A percentile compares a stretch with the other conserved stretches of the same genome.
Evolutionary conservation across 139 green algal genomes (phyloP).

Genomic region (Chlorella sp.): DNA sequence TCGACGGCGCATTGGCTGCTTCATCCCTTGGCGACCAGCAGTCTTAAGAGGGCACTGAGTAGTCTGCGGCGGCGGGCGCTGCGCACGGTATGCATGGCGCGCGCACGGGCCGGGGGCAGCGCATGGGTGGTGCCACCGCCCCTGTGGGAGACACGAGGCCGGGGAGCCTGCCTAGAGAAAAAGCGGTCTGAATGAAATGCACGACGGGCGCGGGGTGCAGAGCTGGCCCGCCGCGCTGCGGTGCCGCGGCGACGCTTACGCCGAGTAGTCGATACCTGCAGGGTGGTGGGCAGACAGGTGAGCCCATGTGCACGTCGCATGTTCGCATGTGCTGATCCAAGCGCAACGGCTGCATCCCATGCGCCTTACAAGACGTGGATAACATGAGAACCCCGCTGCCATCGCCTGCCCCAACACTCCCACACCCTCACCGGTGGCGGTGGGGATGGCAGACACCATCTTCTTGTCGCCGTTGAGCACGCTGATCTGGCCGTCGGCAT

Average conservation of each 20-base stretch:
- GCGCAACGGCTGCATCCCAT: background rate
- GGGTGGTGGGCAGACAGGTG: background rate
- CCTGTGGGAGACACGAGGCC: background rate
- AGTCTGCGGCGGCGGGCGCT: background rate
- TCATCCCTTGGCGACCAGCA: background rate
- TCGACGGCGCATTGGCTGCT: background rate
- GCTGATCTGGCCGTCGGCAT: constrained; percentile 89
- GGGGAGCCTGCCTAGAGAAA: constrained; percentile 1
- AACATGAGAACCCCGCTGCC: too few relatives aligned
- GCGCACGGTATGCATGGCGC: background rate
- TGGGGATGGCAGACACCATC: constrained; percentile 74
- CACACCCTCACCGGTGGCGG: constrained; percentile 5
- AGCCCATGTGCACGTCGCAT: background rate
- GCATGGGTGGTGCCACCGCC: too few relatives aligned
- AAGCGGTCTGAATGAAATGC: constrained; percentile 10
- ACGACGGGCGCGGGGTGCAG: background rate
- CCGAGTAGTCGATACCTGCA: constrained; percentile 25
- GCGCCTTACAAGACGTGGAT: too few relatives aligned
- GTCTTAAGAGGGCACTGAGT: background rate
- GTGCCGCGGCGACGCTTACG: background rate
- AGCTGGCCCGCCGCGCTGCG: background rate
- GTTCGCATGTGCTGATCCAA: background rate
- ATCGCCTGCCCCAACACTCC: too few relatives aligned
- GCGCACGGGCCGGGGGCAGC: background rate
- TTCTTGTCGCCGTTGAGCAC: constrained; percentile 96